Evolutionary conservation across 371 early-diverging fungal genomes (phyloP), one percentile per base, ranked within the genome.

Genomic region (Choanephora cucurbitarum): DNA sequence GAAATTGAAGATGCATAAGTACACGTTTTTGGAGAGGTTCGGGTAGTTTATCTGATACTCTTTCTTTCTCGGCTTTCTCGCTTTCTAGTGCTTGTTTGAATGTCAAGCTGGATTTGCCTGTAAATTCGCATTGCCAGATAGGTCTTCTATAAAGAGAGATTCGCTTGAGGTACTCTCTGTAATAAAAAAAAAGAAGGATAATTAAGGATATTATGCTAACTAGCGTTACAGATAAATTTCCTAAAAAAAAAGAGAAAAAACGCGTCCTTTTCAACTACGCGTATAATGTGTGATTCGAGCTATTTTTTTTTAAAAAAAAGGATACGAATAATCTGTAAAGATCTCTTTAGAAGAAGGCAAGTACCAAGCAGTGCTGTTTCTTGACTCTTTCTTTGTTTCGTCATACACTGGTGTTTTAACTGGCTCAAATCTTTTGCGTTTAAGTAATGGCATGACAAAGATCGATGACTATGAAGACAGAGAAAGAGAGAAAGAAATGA

Each of bases 321-420:
- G 44, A 69, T 85, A 92, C 92, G 91, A 86, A 69, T 95, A 95
- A 57, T 82, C 82, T 23, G 74, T 69, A 52, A 93, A 93, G 64
- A 90, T 84, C 73, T 95, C 96, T 41, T 89, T 85, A 3, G 94
- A 91, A 60, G 83, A 82, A 14, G 84, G 72, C 64, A 90, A 86
- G 64, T 87, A 80, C 82, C 84, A 94, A 23, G 93, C 93, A 49
- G 81, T 77, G 13, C 66, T 69, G 23, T 86, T 73, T 47, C 61
- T 70, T 17, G 72, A 74, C 57, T 69, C 77, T 49, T 76, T 77
- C 37, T 69, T 67, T 21, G 54, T 23, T 23, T 51, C 64, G 41
- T 82, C 82, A 28, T 69, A 70, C 3, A 70, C 52, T 32, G 82
- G 79, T 14, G 72, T 61, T 23, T 70, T 60, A 46, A 84, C 58